Evolutionary conservation across 345 rosid genomes (phyloP), one percentile per base, ranked within the genome.

Genomic region (Passiflora organensis): DNA sequence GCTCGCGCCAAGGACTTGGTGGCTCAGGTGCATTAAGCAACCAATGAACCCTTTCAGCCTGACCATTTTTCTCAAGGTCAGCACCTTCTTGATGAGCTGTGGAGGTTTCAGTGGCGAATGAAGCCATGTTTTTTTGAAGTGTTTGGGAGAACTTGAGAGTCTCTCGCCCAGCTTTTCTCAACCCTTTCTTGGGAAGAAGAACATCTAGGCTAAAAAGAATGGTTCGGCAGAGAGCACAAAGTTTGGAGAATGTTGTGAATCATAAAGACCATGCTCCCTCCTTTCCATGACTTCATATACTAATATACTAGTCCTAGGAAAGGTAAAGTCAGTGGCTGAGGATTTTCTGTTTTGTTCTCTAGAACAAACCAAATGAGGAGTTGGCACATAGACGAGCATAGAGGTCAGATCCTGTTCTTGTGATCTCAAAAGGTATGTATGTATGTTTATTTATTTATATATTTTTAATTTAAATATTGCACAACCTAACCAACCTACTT

Each of bases 131-230:
- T 77, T 65, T 62, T 84, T 91, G 96, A 91, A 88, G 96, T 85
- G 95, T 78, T 91, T 82, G 93, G 93, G 85, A 59, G 83, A 91
- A 91, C 90, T 63, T 56, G 53, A 68, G 76, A 41, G 58, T 62
- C 63, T 71, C 56, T 60, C 63, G 66, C 56, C 16, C 18, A 62
- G 22, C 28, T 50, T 19, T 24, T n/a, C 23, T 32, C 22, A 60
- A 59, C 72, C 34, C 1, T 28, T 25, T 10, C 22, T 10, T 38
- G 18, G 28, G 15, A n/a, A 20, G 22, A 41, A 34, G 37, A 48
- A 18, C 42, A 53, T 45, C 43, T 25, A 17, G 2, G 25, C 18
- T 13, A 2, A 10, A 49, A 56, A 14, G 60, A 14, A 44, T 55
- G 60, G 60, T 47, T 62, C 23, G 32, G 44, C 43, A 53, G 69